Evolutionary conservation across 805 yeast genomes (phyloP).

Genomic region (Hanseniaspora opuntiae): DNA sequence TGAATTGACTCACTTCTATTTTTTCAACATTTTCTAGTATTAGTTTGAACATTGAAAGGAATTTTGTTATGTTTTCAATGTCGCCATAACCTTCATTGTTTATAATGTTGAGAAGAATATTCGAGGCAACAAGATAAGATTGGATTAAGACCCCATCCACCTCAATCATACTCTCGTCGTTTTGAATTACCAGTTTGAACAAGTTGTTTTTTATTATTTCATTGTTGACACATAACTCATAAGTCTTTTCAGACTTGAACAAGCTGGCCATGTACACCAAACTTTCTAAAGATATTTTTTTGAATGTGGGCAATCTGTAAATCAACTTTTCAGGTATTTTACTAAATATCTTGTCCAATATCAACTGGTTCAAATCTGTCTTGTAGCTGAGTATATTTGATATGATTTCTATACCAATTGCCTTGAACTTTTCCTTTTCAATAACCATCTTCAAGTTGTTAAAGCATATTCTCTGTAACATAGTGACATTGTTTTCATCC

Average conservation of each 20-base stretch:
- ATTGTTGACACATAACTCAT: background rate
- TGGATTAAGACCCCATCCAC: background rate
- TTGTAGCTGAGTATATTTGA: constrained; percentile 2
- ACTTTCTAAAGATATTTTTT: constrained; percentile 1
- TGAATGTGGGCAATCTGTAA: constrained; percentile 7
- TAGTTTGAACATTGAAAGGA: background rate
- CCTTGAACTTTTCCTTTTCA: background rate
- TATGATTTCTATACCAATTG: background rate
- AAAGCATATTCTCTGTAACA: constrained; percentile 7
- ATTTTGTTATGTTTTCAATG: background rate
- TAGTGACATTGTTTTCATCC: constrained; percentile 7
- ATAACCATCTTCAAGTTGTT: background rate
- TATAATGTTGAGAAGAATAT: background rate
- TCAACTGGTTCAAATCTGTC: background rate
- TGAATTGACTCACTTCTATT: background rate
- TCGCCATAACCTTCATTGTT: background rate
- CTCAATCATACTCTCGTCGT: background rate
- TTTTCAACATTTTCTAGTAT: background rate
- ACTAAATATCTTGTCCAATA: constrained; percentile 4
- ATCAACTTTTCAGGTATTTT: constrained; percentile 4
- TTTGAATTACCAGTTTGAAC: background rate
- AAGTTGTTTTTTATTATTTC: background rate
- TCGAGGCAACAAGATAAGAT: background rate
- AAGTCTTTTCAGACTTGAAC: background rate
- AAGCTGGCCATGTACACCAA: background rate